Evolutionary conservation across 495 filamentous ascomycete genomes (phyloP).

Genomic region (Bacidia gigantensis): DNA sequence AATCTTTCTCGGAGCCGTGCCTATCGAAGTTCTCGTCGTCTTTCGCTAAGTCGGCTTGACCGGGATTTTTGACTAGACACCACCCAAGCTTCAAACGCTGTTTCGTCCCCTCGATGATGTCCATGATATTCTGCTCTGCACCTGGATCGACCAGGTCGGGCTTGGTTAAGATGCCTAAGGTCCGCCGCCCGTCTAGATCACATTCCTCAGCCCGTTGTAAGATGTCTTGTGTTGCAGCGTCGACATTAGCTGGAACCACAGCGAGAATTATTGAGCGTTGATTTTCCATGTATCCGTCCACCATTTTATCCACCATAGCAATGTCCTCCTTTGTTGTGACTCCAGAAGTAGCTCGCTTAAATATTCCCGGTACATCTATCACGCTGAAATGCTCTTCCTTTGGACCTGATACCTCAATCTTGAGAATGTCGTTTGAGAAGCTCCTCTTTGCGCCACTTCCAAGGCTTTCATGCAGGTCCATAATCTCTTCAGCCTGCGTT

Average conservation of each 20-base stretch:
- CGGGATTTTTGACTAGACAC: constrained; percentile 41
- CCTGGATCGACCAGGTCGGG: constrained; percentile 43
- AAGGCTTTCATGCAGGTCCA: no score
- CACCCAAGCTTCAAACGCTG: constrained; percentile 38
- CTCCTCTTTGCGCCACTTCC: constrained; percentile 20
- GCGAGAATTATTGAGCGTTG: constrained; percentile 42
- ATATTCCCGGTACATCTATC: constrained; percentile 52
- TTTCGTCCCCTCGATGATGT: constrained; percentile 33
- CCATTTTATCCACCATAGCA: constrained; percentile 37
- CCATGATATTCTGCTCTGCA: constrained; percentile 28
- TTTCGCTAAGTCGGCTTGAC: constrained; percentile 25
- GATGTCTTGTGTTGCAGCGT: constrained; percentile 49
- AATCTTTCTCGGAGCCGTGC: constrained; percentile 17
- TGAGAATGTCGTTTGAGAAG: constrained; percentile 45
- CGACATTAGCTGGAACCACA: constrained; percentile 49
- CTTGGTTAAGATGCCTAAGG: constrained; percentile 47
- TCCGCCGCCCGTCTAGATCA: constrained; percentile 37
- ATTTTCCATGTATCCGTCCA: constrained; percentile 39
- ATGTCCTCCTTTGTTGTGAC: constrained; percentile 38
- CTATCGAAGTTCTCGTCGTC: constrained; percentile 6
- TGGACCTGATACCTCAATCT: constrained; percentile 44
- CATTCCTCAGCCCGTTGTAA: constrained; percentile 35
- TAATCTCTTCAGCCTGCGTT: constrained; percentile 18
- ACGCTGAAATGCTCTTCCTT: constrained; percentile 43
- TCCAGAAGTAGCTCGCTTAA: constrained; percentile 37